Evolutionary conservation across 2,329 filamentous ascomycete species (phyloP), one percentile per base, ranked within the genome.

Genomic region (Trichoderma brevicompactum): DNA sequence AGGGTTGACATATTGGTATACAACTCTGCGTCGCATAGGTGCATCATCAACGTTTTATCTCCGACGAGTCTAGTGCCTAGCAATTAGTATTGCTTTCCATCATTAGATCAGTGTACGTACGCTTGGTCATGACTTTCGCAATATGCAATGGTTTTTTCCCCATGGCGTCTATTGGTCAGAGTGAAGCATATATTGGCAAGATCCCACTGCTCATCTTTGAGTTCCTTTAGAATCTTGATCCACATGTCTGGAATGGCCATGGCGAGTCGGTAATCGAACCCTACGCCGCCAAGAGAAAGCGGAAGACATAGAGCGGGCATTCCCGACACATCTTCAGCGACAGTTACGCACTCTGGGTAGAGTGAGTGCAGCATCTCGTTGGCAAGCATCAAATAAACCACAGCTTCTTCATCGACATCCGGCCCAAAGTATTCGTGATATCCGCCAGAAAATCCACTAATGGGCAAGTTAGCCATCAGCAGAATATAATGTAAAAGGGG

Each of bases 201-300:
- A 72, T 98, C 91, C 95, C 95, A 99, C 9, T 96, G 86, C 68
- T 92, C 85, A 73, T 99, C 95, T 74, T 90, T 85, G 76, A 92
- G 88, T 79, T 99, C 95, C 78, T 99, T 99, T 68, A 98, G 79
- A 75, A 96, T 92, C 81, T 99, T 99, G 84, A 99, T 99, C 88
- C 96, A 99, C 87, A 99, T 92, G 77, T 99, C 95, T 4, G 95
- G 95, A 68, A 99, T 89, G 5, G 95, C 95, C 95, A 99, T 99
- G 64, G 94, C 94, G 38, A 99, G 87, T 70, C 95, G 88, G 78
- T 99, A 99, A 79, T 99, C 95, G 76, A 99, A 99, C 32, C 95
- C 95, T 70, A 98, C 88, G 68, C 95, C 95, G 17, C 95, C 95
- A 2, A 97, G 82, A 1, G 90, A 89, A 44, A 97, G 82, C 7